Evolutionary conservation across 2,329 filamentous ascomycete genomes (phyloP).

Genomic region (Eurotiales sp.): DNA sequence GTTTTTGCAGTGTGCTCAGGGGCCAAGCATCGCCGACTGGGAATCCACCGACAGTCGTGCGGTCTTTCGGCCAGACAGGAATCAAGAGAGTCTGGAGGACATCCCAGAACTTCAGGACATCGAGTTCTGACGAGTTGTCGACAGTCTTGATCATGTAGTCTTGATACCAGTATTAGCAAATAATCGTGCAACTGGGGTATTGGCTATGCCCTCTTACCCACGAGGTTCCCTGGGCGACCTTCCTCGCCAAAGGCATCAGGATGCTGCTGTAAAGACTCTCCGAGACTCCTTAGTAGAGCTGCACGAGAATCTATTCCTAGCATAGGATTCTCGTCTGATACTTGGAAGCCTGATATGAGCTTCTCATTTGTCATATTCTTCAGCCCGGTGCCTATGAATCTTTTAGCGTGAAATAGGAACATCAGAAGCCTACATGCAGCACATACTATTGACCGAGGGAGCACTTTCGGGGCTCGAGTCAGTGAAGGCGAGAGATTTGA

Average conservation of each 20-base stretch:
- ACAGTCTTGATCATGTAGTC: slow-evolving; percentile 37
- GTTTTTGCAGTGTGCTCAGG: slow-evolving; percentile 22
- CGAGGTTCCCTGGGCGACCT: slow-evolving; percentile 48
- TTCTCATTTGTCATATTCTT: slow-evolving; percentile 28
- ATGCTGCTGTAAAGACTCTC: slow-evolving; percentile 37
- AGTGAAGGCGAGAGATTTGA: slow-evolving; percentile 41
- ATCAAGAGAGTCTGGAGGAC: slow-evolving; percentile 45
- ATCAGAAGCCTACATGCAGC: not conserved
- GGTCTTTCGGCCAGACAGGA: slow-evolving; percentile 48
- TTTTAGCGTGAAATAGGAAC: not conserved
- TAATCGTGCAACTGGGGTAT: not conserved
- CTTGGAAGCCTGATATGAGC: slow-evolving; percentile 43
- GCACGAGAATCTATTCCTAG: slow-evolving; percentile 45
- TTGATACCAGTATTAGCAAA: slow-evolving; percentile 18
- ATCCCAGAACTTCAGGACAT: slow-evolving; percentile 42
- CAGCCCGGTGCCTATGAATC: slow-evolving; percentile 30
- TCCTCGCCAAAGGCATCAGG: slow-evolving; percentile 40
- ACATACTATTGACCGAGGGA: slow-evolving; percentile 36
- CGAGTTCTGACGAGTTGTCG: slow-evolving; percentile 26
- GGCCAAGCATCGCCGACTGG: slow-evolving; percentile 53
- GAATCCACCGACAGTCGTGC: slow-evolving; percentile 37
- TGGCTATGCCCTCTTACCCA: slow-evolving; percentile 35
- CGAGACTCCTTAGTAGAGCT: slow-evolving; percentile 40
- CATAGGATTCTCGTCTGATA: slow-evolving; percentile 44
- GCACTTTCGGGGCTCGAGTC: slow-evolving; percentile 12